Evolutionary conservation across 805 yeast genomes (phyloP).

Genomic region (Starmerella vaccinii): DNA sequence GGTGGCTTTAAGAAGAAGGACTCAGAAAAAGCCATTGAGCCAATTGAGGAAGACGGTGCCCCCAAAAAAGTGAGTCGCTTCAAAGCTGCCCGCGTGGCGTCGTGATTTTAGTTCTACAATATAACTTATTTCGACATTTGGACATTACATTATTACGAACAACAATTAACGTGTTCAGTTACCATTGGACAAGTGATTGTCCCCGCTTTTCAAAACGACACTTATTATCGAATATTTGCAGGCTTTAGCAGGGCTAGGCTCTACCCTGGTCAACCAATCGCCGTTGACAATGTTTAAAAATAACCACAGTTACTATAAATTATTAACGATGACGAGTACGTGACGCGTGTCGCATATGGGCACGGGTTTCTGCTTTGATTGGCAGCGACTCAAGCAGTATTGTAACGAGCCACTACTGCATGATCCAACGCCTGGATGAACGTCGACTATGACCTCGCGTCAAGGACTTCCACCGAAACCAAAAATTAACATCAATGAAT

Average conservation of each 20-base stretch:
- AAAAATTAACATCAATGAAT: conserved; percentile 12
- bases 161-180: too few relatives aligned
- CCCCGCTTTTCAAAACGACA: too few relatives aligned
- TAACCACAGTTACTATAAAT: too few relatives aligned
- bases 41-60: conserved; percentile 54
- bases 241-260: too few relatives aligned
- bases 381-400: not conserved
- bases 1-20: conserved; percentile 42
- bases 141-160: too few relatives aligned
- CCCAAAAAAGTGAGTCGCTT: conserved; percentile 56
- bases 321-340: not conserved
- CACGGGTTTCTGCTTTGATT: not conserved
- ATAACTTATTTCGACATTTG: too few relatives aligned
- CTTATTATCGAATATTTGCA: too few relatives aligned
- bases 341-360: conserved; percentile 3
- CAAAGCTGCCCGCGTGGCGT: conserved; percentile 40
- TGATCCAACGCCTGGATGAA: not conserved
- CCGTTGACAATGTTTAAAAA: too few relatives aligned
- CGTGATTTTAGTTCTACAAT: not conserved
- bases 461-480: conserved; percentile 16
- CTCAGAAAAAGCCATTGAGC: conserved; percentile 51
- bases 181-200: too few relatives aligned
- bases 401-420: not conserved
- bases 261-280: too few relatives aligned
- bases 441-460: not conserved